Evolutionary conservation across 331 rosid genomes (phyloP), one percentile per base, ranked within the genome.

Genomic region (Telfairia occidentalis): DNA sequence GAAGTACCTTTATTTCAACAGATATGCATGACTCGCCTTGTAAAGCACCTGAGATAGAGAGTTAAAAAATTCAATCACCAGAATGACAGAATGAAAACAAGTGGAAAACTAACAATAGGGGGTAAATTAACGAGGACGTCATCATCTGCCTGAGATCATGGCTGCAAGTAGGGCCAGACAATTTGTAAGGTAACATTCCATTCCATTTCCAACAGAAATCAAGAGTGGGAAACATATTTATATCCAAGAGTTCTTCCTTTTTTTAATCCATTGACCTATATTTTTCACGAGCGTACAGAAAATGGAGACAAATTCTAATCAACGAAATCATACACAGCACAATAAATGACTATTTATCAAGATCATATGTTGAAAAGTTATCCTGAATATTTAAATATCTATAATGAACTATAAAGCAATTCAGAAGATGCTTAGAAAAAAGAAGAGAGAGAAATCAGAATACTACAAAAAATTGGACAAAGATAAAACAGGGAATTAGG

Each of bases 1-100:
- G 66, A 72, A 3, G 38, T 60, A 92, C 97, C 99, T 90, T 95
- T 81, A 95, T 89, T 90, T 95, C 99, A 43, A 95, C 85, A 81
- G 92, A 88, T 83, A 95, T 80, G 85, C 92, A 87, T 32, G 86
- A 82, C 53, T 71, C 82, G 18, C 80, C 87, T 73, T 75, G 87
- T 16, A 34, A 81, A 74, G 77, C 71, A 81, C 86, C 98, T 91
- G 87, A 83, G 86, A 87, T 55, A 65, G 43, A 82, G 45, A 82
- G 48, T n/a, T 28, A 43, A 59, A 3, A 75, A 64, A 49, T 67
- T 78, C 13, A 63, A 57, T 59, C 29, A 15, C 40, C 26, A 38
- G 3, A 45, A 76, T 72, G 21, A 54, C 30, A 8, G 23, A 65
- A 71, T 16, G 59, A 82, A 84, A 77, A 85, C 76, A 75, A 43